phyloP scores from a whole-genome alignment of 305 asterid genomes.

The Solanum aculeatissimum region DNA sequence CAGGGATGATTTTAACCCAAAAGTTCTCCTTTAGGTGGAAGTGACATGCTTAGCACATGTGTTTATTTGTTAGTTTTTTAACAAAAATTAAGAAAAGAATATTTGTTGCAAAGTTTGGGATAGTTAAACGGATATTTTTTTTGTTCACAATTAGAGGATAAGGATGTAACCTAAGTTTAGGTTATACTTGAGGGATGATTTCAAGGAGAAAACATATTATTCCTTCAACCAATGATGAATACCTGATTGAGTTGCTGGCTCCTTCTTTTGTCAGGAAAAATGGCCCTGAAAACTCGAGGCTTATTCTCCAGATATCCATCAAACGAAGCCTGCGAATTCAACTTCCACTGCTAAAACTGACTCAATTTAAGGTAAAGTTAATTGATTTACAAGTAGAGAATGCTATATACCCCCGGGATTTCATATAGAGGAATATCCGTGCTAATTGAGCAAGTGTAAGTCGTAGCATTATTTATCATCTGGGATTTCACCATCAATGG shows the following conservation, averaged over 20 bases:
- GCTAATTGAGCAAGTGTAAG: slow-evolving; percentile 59
- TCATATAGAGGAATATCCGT: slow-evolving; percentile 71
- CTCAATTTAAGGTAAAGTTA: background rate
- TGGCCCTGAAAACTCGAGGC: slow-evolving; percentile 77
- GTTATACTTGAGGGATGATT: too few relatives aligned
- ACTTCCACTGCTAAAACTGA: background rate
- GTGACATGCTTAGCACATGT: too few relatives aligned
- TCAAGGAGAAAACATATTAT: background rate
- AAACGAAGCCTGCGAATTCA: slow-evolving; percentile 54
- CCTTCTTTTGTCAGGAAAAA: slow-evolving; percentile 80
- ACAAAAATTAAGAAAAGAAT: too few relatives aligned
- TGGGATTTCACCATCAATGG: background rate
- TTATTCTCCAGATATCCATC: slow-evolving; percentile 83
- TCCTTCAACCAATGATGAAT: background rate
- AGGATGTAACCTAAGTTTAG: too few relatives aligned
- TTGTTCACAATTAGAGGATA: too few relatives aligned
- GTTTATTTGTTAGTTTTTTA: too few relatives aligned
- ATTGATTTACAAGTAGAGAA: background rate
- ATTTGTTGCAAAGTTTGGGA: too few relatives aligned
- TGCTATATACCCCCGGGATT: slow-evolving; percentile 48
- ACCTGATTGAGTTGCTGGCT: slow-evolving; percentile 82
- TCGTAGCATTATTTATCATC: slow-evolving; percentile 37
- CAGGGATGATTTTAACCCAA: too few relatives aligned
- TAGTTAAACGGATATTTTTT: too few relatives aligned
- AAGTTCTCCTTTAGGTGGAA: too few relatives aligned